Base-by-base conservation (phyloP, 192 early-diverging fungal genomes). In the Paraglomus occultum region DNA sequence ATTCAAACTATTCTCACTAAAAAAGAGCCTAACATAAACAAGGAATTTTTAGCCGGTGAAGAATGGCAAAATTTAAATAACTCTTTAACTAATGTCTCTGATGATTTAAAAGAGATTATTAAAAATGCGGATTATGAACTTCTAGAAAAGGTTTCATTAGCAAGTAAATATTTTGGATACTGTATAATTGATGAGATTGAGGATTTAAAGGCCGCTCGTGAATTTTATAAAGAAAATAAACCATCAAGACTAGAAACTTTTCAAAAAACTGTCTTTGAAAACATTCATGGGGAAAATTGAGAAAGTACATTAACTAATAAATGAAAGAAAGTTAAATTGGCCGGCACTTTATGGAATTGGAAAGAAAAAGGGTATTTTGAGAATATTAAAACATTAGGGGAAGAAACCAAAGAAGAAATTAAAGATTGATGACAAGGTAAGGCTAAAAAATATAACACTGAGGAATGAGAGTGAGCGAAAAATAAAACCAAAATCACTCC, bases 41-140 rank as follows among this genome's bases (percentile, higher is more conserved):
- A 31, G 3, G 31, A 1, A 10, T n/a, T 57, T n/a, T 20, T n/a
- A n/a, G 31, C 14, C 18, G 4, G 18, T 6, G 54, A 57, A 10
- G 10, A 20, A 57, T 22, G 31, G 10, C 1, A 1, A 1, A 20
- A 23, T 1, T 10, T n/a, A 1, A n/a, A n/a, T 22, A 57, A 10
- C 14, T n/a, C 18, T 57, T 10, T 20, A 10, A 20, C 14, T 20
- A 20, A 20, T 9, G 18, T 4, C 31, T 23, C 54, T 23, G n/a
- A 57, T 0, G 31, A 20, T 57, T 57, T 57, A 57, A 57, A 57
- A 4, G 18, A 57, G 10, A 57, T 57, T 57, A 10, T 57, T 57
- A 57, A 57, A 22, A 6, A 10, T 1, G 6, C 31, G 3, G 31
- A 31, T 31, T 2, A 23, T 23, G 1, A 9, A 20, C 6, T 57